Base-by-base conservation (phyloP, 441 rosid genomes). In the Populus trichocarpa region DNA sequence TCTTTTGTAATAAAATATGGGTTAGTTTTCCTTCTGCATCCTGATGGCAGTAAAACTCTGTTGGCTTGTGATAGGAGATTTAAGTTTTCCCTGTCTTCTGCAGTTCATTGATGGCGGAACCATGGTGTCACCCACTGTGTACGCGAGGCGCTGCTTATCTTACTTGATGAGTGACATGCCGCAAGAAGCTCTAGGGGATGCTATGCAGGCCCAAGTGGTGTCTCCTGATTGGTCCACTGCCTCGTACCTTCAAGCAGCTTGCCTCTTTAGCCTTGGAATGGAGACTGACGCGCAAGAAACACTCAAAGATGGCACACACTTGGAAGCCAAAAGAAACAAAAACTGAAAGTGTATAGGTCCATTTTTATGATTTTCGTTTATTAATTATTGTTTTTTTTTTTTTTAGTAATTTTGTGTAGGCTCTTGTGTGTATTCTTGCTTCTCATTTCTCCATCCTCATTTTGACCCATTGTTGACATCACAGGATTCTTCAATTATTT, bases 101-200 rank as follows among this genome's bases (percentile, higher is more conserved):
- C 78, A 96, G 99, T 92, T 96, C 87, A 91, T 96, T 13, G 97
- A 94, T 73, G 94, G 92, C 5, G 97, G 94, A 59, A 87, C 97
- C 14, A 90, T 90, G 94, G 87, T 92, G 72, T 91, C 99, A 10
- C 99, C 99, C 13, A 96, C 97, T 0, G 93, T 92, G 59, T 90
- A 88, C 86, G 97, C 94, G 0, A 88, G 99, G 79, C 94, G 99
- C 67, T 88, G 98, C 87, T 85, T 94, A 77, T 92, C 93, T 59
- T 91, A 91, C 86, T 81, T 96, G 85, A 88, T 91, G 90, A 91
- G 80, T 72, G 89, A 89, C 79, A 90, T 88, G 93, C 84, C 91
- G 25, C 97, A 96, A 80, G 96, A 92, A 82, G 99, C 98, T 8
- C 98, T 94, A 28, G 95, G 93, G 57, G 99, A 96, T 72, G 97